Evolutionary conservation across 2,329 filamentous ascomycete genomes (phyloP), one percentile per base, ranked within the genome.

Genomic region (Rhinocladiella mackenziei): DNA sequence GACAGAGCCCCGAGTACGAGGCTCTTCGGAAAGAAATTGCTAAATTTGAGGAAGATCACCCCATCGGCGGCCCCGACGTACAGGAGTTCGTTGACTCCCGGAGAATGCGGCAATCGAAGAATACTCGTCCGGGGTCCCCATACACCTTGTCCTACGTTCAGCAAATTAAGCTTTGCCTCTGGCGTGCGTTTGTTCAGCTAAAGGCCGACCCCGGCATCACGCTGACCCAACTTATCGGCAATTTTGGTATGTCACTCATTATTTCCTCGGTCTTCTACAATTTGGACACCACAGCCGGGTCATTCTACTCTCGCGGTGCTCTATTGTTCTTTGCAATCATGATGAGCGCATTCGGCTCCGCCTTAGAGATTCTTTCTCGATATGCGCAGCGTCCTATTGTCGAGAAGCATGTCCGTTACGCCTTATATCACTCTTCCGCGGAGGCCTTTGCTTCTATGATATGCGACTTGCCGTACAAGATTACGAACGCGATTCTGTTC

Each of bases 331-430:
- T 84, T 37, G 68, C 80, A 1, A 66, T 84, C 0, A 65, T 86
- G 0, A 81, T 76, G 61, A 80, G 83, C 58, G 69, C 73, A 43
- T 63, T 86, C 5, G 58, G 84, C 1, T 72, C 79, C 15, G 78
- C 85, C 71, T 74, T 79, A 1, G 83, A 86, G 60, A 81, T 86
- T 29, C 66, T 18, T 88, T 89, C 57, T 67, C 75, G 94, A 3
- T 96, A 92, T 62, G 79, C 86, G 2, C 89, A 95, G 76, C 84
- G 89, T 20, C 85, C 86, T 1, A 94, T 95, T 57, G 87, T 96
- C 50, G 88, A 95, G 62, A 95, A 95, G 63, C 89, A 96, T 58
- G 70, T 76, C 43, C 81, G 85, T 47, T 95, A 94, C 62, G 88
- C 89, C 14, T 74, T 95, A 13, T 94, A 95, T 58, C 89, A 94